phyloP scores from a whole-genome alignment of 768 basidiomycete genomes.

The Macrolepiota fuliginosa region DNA sequence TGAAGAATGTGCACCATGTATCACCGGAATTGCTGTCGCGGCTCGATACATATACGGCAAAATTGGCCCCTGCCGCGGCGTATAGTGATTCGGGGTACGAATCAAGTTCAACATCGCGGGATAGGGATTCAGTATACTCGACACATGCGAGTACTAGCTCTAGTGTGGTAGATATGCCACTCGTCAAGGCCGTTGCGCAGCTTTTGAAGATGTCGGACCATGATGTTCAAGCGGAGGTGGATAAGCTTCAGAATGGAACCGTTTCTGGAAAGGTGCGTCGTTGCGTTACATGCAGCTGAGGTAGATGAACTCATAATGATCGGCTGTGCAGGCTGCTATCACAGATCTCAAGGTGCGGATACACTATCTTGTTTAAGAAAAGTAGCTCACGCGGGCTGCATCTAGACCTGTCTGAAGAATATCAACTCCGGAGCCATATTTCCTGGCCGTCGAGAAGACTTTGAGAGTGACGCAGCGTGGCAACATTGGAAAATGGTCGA shows the following conservation, averaged over 20 bases:
- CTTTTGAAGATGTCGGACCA: conserved; percentile 74
- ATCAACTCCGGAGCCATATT: conserved; percentile 82
- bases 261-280: conserved; percentile 73
- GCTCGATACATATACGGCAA: conserved; percentile 80
- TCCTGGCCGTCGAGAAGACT: conserved; percentile 86
- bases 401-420: conserved; percentile 85
- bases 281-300: background rate
- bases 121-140: conserved; percentile 46
- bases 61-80: conserved; percentile 64
- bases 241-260: conserved; percentile 51
- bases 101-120: conserved; percentile 54
- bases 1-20: conserved; percentile 71
- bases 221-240: conserved; percentile 72
- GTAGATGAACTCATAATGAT: conserved; percentile 3
- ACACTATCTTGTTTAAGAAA: background rate
- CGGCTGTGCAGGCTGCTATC: conserved; percentile 64
- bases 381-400: conserved; percentile 11
- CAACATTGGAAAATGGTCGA: conserved; percentile 81
- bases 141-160: conserved; percentile 33
- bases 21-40: conserved; percentile 80
- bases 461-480: conserved; percentile 80
- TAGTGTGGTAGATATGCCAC: conserved; percentile 71
- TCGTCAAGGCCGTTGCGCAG: conserved; percentile 65
- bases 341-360: conserved; percentile 75
- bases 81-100: conserved; percentile 68